Percentiles rank a stretch among this genome's conserved stretches.
Evolutionary conservation across 371 early-diverging fungal genomes (phyloP).

Genomic region (Synchytrium microbalum): DNA sequence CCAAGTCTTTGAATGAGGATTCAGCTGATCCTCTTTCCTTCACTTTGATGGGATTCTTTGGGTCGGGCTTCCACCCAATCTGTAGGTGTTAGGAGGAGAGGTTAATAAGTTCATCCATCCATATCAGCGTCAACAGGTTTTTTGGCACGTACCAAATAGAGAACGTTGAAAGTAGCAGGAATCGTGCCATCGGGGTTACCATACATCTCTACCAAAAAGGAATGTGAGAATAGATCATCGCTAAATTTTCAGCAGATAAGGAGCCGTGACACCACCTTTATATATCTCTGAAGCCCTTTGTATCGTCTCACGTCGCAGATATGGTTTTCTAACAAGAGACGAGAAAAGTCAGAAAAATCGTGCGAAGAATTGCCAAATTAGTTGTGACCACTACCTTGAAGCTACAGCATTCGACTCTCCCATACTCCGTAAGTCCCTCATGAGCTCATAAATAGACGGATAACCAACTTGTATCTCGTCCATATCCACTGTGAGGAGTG

Average conservation of each 20-base stretch:
- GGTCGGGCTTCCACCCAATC: conserved; percentile 85
- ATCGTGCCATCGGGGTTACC: conserved; percentile 83
- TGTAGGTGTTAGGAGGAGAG: not conserved
- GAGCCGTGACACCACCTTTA: conserved; percentile 51
- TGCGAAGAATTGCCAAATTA: not conserved
- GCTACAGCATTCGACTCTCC: conserved; percentile 90
- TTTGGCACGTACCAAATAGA: conserved; percentile 4
- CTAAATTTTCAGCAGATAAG: conserved; percentile 4
- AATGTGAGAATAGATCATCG: conserved; percentile 2
- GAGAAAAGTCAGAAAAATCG: not conserved
- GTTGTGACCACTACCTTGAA: conserved; percentile 41
- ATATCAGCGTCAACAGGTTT: conserved; percentile 19
- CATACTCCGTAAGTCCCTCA: conserved; percentile 86
- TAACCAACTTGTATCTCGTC: conserved; percentile 89
- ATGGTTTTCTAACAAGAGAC: conserved; percentile 25
- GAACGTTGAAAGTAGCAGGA: conserved; percentile 90
- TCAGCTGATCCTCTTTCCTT: conserved; percentile 62
- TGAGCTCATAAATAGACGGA: conserved; percentile 84
- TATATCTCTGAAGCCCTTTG: conserved; percentile 81
- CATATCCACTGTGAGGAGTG: conserved; percentile 87
- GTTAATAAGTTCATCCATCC: conserved; percentile 20
- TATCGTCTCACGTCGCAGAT: conserved; percentile 70
- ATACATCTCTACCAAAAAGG: conserved; percentile 57
- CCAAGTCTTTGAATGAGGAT: conserved; percentile 49
- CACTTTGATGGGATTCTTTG: conserved; percentile 58